phyloP scores from a whole-genome alignment of 2,329 filamentous ascomycete species.

The Hypomyces perniciosus region DNA sequence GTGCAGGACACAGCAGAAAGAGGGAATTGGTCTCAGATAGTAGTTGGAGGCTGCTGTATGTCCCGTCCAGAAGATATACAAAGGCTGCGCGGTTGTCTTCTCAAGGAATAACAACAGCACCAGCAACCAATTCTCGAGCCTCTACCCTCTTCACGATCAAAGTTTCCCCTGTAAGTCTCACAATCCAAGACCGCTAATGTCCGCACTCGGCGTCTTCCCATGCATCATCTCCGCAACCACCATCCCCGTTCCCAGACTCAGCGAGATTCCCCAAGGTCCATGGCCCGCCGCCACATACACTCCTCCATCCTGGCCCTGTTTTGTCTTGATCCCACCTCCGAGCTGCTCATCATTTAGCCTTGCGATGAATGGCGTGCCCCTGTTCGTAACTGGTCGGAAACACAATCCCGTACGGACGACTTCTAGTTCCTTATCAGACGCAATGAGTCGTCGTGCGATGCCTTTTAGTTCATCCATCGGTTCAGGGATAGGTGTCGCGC shows the following conservation, averaged over 20 bases:
- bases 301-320: constrained; percentile 44
- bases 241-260: constrained; percentile 61
- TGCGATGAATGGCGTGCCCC: constrained; percentile 58
- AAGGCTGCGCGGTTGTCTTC: constrained; percentile 19
- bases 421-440: constrained; percentile 46
- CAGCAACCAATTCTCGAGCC: background rate
- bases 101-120: background rate
- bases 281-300: constrained; percentile 68
- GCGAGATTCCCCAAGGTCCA: constrained; percentile 67
- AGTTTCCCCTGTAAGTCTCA: background rate
- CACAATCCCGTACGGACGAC: constrained; percentile 62
- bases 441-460: constrained; percentile 44
- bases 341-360: constrained; percentile 51
- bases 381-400: constrained; percentile 63
- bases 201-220: constrained; percentile 50
- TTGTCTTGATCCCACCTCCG: constrained; percentile 40
- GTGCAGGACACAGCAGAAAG: constrained; percentile 32
- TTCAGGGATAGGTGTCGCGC: constrained; percentile 13
- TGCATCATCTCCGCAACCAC: constrained; percentile 66
- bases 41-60: constrained; percentile 51
- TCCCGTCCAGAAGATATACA: constrained; percentile 33
- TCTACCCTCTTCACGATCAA: background rate
- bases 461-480: constrained; percentile 44
- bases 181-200: constrained; percentile 37
- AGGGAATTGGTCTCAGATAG: constrained; percentile 38